These are phyloP conservation scores for Catunica adiposa DNA, from an alignment of 2,329 filamentous ascomycete genomes.

Conservation along the genomic window DNA sequence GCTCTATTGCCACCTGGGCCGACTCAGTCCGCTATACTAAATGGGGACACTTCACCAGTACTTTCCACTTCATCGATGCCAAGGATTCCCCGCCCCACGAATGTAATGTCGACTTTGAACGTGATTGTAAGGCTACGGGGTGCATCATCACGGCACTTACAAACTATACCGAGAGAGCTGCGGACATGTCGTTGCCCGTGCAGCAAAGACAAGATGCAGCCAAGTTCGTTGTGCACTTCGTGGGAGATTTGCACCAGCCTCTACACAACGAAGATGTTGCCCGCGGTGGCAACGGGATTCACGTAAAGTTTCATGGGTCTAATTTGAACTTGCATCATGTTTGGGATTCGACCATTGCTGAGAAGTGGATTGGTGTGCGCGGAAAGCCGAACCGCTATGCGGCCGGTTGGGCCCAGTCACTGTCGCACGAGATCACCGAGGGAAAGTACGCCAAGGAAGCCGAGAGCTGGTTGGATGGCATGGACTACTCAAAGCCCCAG, in stretches of 20 bases:
- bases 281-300: conserved; percentile 51
- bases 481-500: conserved; percentile 37
- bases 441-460: conserved; percentile 38
- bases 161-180: conserved; percentile 42
- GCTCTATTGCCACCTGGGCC: conserved; percentile 49
- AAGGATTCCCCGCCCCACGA: conserved; percentile 41
- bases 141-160: conserved; percentile 44
- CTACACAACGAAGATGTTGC: conserved; percentile 48
- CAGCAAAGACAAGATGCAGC: conserved; percentile 40
- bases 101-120: conserved; percentile 40
- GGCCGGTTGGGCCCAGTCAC: conserved; percentile 37
- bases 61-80: conserved; percentile 55
- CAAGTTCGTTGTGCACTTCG: conserved; percentile 52
- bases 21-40: conserved; percentile 49
- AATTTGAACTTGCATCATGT: conserved; percentile 52
- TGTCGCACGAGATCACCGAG: conserved; percentile 36
- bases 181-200: conserved; percentile 28
- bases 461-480: conserved; percentile 38
- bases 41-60: conserved; percentile 43
- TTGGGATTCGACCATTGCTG: conserved; percentile 56
- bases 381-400: conserved; percentile 35
- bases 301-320: conserved; percentile 41
- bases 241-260: conserved; percentile 55
- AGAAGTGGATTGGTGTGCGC: conserved; percentile 44
- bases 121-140: conserved; percentile 46